A percentile compares a stretch with the other conserved stretches of the same genome.
These are phyloP conservation scores for Mycena polygramma DNA, from an alignment of 768 basidiomycete species.

Conservation along the genomic window DNA sequence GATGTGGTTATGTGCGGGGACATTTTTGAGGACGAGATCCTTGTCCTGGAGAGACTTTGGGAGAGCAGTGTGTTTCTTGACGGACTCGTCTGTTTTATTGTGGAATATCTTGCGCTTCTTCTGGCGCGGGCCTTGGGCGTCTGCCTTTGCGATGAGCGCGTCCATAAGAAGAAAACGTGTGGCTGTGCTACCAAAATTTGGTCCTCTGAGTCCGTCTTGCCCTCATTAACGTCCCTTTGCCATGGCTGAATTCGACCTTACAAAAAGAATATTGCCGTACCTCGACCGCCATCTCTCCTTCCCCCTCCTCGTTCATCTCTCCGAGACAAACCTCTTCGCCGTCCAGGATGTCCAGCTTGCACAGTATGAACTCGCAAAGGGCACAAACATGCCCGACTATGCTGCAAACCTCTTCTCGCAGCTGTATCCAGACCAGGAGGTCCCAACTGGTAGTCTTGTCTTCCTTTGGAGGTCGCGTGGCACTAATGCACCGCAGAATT, in stretches of 20 bases:
- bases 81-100: conserved; percentile 70
- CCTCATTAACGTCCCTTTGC: no score
- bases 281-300: conserved; percentile 96
- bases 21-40: conserved; percentile 56
- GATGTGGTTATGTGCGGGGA: conserved; percentile 70
- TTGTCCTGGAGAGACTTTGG: conserved; percentile 76
- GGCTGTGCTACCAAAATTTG: conserved; percentile 16
- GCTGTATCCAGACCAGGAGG: conserved; percentile 77
- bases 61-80: conserved; percentile 68
- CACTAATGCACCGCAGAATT: conserved; percentile 70
- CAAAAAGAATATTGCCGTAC: conserved; percentile 90
- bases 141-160: conserved; percentile 77
- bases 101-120: conserved; percentile 59
- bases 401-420: conserved; percentile 84
- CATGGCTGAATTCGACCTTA: conserved; percentile 94
- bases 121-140: conserved; percentile 63
- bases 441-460: conserved; percentile 70
- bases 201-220: not conserved
- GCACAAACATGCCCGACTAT: conserved; percentile 99
- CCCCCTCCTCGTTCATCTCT: conserved; percentile 91
- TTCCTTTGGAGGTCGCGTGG: not conserved
- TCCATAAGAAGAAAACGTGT: conserved; percentile 63
- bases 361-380: conserved; percentile 97
- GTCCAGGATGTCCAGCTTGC: conserved; percentile 85
- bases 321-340: conserved; percentile 80